phyloP scores from a whole-genome alignment of 2,329 filamentous ascomycete species.

The Cercospora zeina region DNA sequence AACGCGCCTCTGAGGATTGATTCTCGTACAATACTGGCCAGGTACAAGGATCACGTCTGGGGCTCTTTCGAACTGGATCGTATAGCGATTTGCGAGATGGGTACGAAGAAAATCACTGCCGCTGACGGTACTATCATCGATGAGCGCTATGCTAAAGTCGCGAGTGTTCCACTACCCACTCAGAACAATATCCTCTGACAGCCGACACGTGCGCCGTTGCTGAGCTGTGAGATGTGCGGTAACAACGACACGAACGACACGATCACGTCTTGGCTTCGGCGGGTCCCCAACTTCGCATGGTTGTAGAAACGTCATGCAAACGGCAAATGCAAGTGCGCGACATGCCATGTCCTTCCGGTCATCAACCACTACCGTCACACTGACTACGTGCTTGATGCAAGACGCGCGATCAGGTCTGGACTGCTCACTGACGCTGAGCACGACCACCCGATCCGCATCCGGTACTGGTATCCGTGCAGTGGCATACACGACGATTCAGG shows the following conservation, averaged over 20 bases:
- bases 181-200: background rate
- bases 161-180: conserved; percentile 28
- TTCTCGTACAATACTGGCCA: conserved; percentile 47
- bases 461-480: background rate
- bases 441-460: background rate
- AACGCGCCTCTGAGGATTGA: conserved; percentile 46
- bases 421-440: background rate
- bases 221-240: background rate
- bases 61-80: conserved; percentile 67
- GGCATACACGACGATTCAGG: background rate
- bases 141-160: conserved; percentile 56
- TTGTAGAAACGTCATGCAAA: no score
- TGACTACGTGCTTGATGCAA: background rate
- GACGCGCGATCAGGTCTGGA: conserved; percentile 1
- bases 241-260: background rate
- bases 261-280: no score
- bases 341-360: background rate
- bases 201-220: background rate
- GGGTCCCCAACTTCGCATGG: no score
- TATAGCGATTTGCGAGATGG: conserved; percentile 83
- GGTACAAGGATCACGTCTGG: conserved; percentile 69
- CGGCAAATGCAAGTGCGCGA: no score
- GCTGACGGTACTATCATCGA: conserved; percentile 51
- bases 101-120: conserved; percentile 66
- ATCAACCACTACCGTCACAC: background rate